Evolutionary conservation across 2,329 filamentous ascomycete species (phyloP), one percentile per base, ranked within the genome.

Genomic region (Arachnopeziza araneosa): DNA sequence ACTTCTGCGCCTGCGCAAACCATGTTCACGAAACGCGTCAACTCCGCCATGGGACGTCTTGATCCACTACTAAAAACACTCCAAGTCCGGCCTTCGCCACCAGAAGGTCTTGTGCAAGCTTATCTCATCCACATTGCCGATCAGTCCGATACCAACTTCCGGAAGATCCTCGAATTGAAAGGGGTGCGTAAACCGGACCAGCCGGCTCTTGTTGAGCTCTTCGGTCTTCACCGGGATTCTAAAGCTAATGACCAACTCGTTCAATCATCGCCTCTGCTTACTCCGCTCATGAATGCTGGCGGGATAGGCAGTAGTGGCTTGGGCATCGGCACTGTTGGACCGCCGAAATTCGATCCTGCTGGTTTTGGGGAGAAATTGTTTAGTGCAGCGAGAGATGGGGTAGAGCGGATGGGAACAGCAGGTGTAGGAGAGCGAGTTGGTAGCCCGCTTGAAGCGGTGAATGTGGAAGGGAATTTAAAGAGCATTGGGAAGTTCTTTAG

Each of bases 71-170:
- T 99, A 68, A 99, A 99, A 76, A 98, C 95, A 1, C 83, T 99
- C 2, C 95, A 99, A 79, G 93, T 99, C 54, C 91, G 91, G 26
- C 86, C 93, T 1, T 90, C 89, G 4, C 95, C 95, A 0, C 90
- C 93, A 0, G 95, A 99, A 78, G 93, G 91, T 1, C 84, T 99
- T 2, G 93, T 99, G 0, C 93, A 98, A 77, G 95, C 95, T 36
- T 99, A 99, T 73, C 86, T 99, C 36, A 96, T 98, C 74, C 95
- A 98, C 76, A 95, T 99, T 66, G 92, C 86, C 66, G 95, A 99
- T 78, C 87, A 90, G 59, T 96, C 89, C 64, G 95, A 98, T 72
- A 84, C 85, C 69, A 99, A 99, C 76, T 99, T 99, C 83, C 87
- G 87, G 72, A 98, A 97, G 77, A 89, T 99, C 61, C 85, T 99